Evolutionary conservation across 345 rosid species (phyloP).

Genomic region (Diplotaxis tenuifolia): DNA sequence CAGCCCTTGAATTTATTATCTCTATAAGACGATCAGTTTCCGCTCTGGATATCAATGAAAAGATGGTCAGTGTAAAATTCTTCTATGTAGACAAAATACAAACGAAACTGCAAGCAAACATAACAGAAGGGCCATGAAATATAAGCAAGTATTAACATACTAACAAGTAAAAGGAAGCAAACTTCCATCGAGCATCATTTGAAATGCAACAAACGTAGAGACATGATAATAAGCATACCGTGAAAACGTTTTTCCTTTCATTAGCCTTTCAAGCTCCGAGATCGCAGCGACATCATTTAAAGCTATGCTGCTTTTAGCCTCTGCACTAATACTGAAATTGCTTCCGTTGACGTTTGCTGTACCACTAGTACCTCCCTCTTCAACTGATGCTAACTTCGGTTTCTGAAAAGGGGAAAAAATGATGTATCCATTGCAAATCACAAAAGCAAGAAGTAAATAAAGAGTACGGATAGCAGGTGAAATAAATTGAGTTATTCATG

Average conservation of each 20-base stretch:
- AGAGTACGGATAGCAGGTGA: neutral
- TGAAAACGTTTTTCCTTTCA: slow-evolving; percentile 61
- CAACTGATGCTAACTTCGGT: slow-evolving; percentile 30
- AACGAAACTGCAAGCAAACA: neutral
- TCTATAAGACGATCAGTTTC: slow-evolving; percentile 63
- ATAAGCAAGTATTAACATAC: slow-evolving; percentile 15
- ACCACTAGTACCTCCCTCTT: slow-evolving; percentile 40
- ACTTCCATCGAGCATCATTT: slow-evolving; percentile 21
- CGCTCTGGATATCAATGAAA: slow-evolving; percentile 48
- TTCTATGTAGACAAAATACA: neutral
- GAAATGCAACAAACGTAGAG: slow-evolving; percentile 8
- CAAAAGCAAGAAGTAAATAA: slow-evolving; percentile 11
- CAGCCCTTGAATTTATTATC: slow-evolving; percentile 61
- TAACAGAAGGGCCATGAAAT: neutral
- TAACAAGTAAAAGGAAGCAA: slow-evolving; percentile 7
- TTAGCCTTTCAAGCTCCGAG: slow-evolving; percentile 69
- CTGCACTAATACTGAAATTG: slow-evolving; percentile 34
- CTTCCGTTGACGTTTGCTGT: slow-evolving; percentile 35
- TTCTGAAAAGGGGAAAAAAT: slow-evolving; percentile 10
- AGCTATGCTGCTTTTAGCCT: slow-evolving; percentile 28
- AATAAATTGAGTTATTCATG: neutral
- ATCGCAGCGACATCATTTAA: slow-evolving; percentile 36
- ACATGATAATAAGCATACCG: slow-evolving; percentile 43
- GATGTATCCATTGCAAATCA: slow-evolving; percentile 10
- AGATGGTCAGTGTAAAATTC: slow-evolving; percentile 17